A percentile compares a stretch with the other conserved stretches of the same genome.
Evolutionary conservation across 129 eudicot species (phyloP).

Genomic region (Flaveria trinervia): DNA sequence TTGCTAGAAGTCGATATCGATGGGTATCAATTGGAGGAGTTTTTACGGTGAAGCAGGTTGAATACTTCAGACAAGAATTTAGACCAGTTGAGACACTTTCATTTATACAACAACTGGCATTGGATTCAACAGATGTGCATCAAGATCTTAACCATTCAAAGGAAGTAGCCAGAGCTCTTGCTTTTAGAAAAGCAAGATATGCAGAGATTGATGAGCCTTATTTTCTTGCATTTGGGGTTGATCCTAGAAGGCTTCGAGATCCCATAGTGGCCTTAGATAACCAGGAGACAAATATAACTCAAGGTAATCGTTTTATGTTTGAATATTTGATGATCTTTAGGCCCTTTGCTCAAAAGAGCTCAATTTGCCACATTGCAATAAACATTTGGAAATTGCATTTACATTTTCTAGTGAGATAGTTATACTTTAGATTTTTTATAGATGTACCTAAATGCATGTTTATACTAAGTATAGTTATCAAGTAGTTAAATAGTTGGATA

Average conservation of each 20-base stretch:
- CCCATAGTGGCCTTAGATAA: conserved; percentile 10
- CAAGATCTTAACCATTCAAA: conserved; percentile 16
- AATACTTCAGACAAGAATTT: conserved; percentile 33
- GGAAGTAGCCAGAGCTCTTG: conserved; percentile 22
- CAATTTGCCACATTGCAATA: not conserved
- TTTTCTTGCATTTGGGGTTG: conserved; percentile 31
- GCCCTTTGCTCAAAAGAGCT: not conserved
- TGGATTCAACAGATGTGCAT: conserved; percentile 11
- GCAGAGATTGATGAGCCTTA: conserved; percentile 37
- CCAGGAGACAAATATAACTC: not conserved
- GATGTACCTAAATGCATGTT: not conserved
- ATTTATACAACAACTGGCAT: conserved; percentile 33
- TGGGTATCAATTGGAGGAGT: conserved; percentile 27
- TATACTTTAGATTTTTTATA: not conserved
- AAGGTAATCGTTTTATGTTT: conserved; percentile 24
- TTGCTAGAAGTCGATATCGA: conserved; percentile 31
- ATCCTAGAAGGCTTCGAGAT: conserved; percentile 4
- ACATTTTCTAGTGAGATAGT: no score
- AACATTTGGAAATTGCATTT: no score
- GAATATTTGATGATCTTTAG: not conserved
- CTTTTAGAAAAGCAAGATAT: conserved; percentile 31
- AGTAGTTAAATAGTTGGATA: not conserved
- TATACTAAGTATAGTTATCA: no score
- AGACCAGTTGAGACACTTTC: conserved; percentile 27
- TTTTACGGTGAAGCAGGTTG: conserved; percentile 28